Evolutionary conservation across 169 alveolate genomes (phyloP), one percentile per base, ranked within the genome.

Genomic region (Plasmodium malariae): DNA sequence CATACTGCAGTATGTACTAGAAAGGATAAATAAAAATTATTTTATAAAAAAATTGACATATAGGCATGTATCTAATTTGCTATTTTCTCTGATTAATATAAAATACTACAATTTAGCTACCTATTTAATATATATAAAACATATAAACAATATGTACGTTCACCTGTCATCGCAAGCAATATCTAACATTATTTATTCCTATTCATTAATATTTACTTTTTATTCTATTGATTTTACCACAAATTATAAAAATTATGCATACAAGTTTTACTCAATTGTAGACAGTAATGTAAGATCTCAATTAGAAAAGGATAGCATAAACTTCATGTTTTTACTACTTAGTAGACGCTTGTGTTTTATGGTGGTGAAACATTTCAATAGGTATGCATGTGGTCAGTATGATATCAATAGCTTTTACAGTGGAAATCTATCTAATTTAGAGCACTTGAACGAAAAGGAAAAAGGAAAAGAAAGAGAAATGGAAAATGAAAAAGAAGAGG

Each of bases 81-180:
- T 83, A 14, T 83, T 67, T 67, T 59, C 91, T 32, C 19, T 83
- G n/a, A 24, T 65, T n/a, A 83, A 83, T 36, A 19, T 83, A 30
- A 83, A 83, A 83, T 83, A 83, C 51, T 83, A 83, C 60, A 59
- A 83, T 32, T 67, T 83, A n/a, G 48, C 30, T 17, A 83, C 91
- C 0, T 83, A 83, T 59, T 26, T 83, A 60, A 1, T 83, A 3
- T 83, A 83, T 67, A 43, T 57, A 55, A 83, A 67, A 48, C 51
- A 83, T 67, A 65, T 83, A 48, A 83, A 34, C 40, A 83, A 43
- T 40, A 83, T 83, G 85, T 83, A 83, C 67, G 30, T 51, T 19
- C 49, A 83, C 26, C n/a, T 83, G 28, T 83, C 91, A 14, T 67
- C 91, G 19, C 91, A 83, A 43, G 57, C 91, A 9, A 67, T 83